A percentile compares a stretch with the other conserved stretches of the same genome.
Conservation (phyloP, 805 yeast genomes). For the Myxozyma sirexii region DNA sequence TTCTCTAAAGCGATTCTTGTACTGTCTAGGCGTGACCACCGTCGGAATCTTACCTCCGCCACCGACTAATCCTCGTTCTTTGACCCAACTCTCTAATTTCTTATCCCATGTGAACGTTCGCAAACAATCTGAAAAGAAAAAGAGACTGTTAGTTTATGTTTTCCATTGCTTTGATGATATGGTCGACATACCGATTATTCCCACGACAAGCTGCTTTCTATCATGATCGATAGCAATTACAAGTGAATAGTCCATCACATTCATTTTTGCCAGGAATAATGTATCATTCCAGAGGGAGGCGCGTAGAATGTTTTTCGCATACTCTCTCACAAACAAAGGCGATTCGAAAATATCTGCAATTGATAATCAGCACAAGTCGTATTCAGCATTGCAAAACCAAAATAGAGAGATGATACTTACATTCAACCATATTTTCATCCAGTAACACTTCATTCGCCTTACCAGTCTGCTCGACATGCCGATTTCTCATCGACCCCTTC, state of each 20-base stretch:
- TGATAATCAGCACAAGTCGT: background rate
- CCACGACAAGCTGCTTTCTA: conserved; percentile 72
- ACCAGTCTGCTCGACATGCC: conserved; percentile 97
- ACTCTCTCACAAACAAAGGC: conserved; percentile 91
- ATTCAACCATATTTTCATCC: conserved; percentile 98
- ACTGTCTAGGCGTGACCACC: conserved; percentile 94
- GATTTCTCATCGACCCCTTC: conserved; percentile 96
- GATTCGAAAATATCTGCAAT: conserved; percentile 77
- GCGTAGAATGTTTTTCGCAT: conserved; percentile 79
- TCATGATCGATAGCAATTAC: conserved; percentile 85
- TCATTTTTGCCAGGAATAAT: conserved; percentile 89
- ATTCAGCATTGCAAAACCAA: background rate
- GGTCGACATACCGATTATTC: conserved; percentile 62
- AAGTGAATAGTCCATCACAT: conserved; percentile 96
- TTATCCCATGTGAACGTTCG: conserved; percentile 99
- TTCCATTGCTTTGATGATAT: too few species aligned
- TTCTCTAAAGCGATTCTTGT: conserved; percentile 89
- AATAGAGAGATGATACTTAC: conserved; percentile 1
- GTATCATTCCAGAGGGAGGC: conserved; percentile 97
- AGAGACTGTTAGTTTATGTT: background rate
- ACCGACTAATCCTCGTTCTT: conserved; percentile 86
- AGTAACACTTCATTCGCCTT: conserved; percentile 88
- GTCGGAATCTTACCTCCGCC: conserved; percentile 93
- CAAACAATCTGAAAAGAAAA: conserved; percentile 62
- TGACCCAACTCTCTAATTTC: conserved; percentile 97